Evolutionary conservation across 2,329 filamentous ascomycete species (phyloP).

Genomic region (Cladophialophora bantiana): DNA sequence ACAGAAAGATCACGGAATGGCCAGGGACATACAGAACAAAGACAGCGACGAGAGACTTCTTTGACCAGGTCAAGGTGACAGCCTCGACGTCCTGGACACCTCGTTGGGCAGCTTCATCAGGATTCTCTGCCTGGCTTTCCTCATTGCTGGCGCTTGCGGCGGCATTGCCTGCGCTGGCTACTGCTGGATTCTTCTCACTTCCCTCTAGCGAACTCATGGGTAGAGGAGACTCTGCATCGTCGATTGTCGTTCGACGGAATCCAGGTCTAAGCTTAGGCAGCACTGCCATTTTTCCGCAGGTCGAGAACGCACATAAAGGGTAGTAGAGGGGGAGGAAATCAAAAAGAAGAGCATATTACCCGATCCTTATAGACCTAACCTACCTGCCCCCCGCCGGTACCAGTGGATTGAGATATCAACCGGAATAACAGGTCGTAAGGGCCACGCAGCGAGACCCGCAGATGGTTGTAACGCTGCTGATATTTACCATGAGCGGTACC

Average conservation of each 20-base stretch:
- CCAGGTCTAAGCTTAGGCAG: background rate
- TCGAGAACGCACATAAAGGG: background rate
- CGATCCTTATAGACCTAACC: no score
- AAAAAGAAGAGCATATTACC: background rate
- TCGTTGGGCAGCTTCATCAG: conserved; percentile 47
- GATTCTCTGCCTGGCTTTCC: conserved; percentile 10
- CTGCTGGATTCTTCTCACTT: background rate
- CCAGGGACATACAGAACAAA: conserved; percentile 54
- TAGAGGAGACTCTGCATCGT: background rate
- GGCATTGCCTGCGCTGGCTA: background rate
- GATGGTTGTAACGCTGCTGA: no score
- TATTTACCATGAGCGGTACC: no score
- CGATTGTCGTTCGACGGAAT: background rate
- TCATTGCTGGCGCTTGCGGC: background rate
- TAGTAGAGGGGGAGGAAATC: background rate
- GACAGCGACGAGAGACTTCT: conserved; percentile 55
- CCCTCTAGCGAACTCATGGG: background rate
- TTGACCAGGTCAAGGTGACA: conserved; percentile 61
- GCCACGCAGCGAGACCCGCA: no score
- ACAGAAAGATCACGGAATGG: background rate
- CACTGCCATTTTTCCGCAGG: background rate
- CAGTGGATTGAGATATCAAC: no score
- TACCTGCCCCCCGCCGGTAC: no score
- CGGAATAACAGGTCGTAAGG: no score
- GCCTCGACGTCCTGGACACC: conserved; percentile 62